phyloP scores from a whole-genome alignment of 495 filamentous ascomycete genomes.

The Neurospora discreta region DNA sequence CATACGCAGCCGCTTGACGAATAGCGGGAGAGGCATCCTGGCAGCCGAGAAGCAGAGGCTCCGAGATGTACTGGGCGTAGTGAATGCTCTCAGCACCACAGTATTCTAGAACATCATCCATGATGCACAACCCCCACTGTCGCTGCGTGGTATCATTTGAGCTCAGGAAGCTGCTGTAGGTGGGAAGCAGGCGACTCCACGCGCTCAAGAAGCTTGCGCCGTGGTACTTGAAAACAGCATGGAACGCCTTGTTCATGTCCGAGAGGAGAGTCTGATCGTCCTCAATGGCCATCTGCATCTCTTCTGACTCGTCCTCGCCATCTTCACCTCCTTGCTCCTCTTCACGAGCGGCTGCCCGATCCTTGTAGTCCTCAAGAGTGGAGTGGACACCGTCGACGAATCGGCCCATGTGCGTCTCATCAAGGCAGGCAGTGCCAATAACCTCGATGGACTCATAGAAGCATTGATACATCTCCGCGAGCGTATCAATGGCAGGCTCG shows the following conservation, averaged over 20 bases:
- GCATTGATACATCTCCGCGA: slow-evolving; percentile 99
- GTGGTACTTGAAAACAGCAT: slow-evolving; percentile 96
- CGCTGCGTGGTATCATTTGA: slow-evolving; percentile 82
- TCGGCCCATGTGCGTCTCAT: slow-evolving; percentile 60
- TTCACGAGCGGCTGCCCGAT: slow-evolving; percentile 63
- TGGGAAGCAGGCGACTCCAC: slow-evolving; percentile 74
- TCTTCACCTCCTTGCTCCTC: slow-evolving; percentile 46
- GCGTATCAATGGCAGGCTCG: slow-evolving; percentile 89
- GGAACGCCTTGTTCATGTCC: slow-evolving; percentile 99
- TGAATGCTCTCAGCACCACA: slow-evolving; percentile 74
- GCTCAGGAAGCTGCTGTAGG: slow-evolving; percentile 76
- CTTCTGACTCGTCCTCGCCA: slow-evolving; percentile 71
- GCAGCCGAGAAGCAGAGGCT: slow-evolving; percentile 74
- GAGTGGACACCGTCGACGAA: slow-evolving; percentile 79
- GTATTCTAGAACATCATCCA: slow-evolving; percentile 97
- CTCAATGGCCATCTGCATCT: slow-evolving; percentile 81
- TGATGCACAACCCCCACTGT: slow-evolving; percentile 97
- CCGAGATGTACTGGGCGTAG: slow-evolving; percentile 74
- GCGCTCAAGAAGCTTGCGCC: slow-evolving; percentile 69
- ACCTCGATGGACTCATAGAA: slow-evolving; percentile 99
- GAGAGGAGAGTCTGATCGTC: slow-evolving; percentile 94
- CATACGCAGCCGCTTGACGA: slow-evolving; percentile 92
- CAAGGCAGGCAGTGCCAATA: slow-evolving; percentile 73
- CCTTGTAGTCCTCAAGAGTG: slow-evolving; percentile 84
- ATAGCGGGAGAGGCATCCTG: slow-evolving; percentile 79